phyloP scores from a whole-genome alignment of 805 yeast genomes.

The Candida michaelii region DNA sequence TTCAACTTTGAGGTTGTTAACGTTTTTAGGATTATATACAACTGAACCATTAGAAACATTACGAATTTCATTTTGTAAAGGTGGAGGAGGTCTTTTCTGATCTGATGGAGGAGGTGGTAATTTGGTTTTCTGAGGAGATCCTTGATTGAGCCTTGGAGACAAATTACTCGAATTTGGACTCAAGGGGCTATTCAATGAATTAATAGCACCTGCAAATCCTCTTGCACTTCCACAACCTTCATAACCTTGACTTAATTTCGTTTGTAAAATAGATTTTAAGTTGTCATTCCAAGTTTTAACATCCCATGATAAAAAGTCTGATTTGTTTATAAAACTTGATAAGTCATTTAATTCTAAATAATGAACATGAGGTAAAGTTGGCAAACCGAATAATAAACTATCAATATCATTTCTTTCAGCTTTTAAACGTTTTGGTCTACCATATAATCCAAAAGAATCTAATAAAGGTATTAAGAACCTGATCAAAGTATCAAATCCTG shows the following conservation, averaged over 20 bases:
- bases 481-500: slow-evolving; percentile 50
- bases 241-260: slow-evolving; percentile 50
- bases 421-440: slow-evolving; percentile 44
- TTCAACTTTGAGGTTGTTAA: slow-evolving; percentile 12
- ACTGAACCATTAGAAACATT: slow-evolving; percentile 14
- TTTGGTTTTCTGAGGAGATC: slow-evolving; percentile 8
- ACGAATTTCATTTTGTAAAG: slow-evolving; percentile 3
- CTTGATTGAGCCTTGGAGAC: background rate
- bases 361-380: slow-evolving; percentile 46
- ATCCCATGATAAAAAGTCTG: slow-evolving; percentile 37
- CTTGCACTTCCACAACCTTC: slow-evolving; percentile 74
- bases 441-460: slow-evolving; percentile 45
- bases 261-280: slow-evolving; percentile 29
- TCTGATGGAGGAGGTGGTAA: slow-evolving; percentile 1
- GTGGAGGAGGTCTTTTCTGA: slow-evolving; percentile 5
- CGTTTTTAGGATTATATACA: slow-evolving; percentile 13
- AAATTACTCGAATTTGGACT: slow-evolving; percentile 14
- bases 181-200: slow-evolving; percentile 46
- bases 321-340: slow-evolving; percentile 18
- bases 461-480: slow-evolving; percentile 40
- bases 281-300: slow-evolving; percentile 33
- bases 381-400: slow-evolving; percentile 43
- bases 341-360: slow-evolving; percentile 38
- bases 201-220: slow-evolving; percentile 60
- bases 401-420: slow-evolving; percentile 43